Percentiles rank a stretch among this genome's conserved stretches.
Evolutionary conservation across 2,329 filamentous ascomycete species (phyloP).

Genomic region (Zelopaecilomyces penicillatus): DNA sequence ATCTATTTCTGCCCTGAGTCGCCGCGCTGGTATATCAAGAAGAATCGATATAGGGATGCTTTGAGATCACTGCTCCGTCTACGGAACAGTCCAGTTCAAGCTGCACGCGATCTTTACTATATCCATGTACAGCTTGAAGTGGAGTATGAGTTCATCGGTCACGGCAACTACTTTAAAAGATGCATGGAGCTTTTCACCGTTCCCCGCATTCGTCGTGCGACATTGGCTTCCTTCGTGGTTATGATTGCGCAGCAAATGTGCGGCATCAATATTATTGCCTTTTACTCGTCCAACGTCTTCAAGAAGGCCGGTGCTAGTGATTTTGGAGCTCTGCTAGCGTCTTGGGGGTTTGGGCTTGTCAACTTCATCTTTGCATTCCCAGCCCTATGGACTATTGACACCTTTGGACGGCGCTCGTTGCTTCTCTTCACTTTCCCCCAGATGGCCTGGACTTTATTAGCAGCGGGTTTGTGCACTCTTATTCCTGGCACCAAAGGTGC

Average conservation of each 20-base stretch:
- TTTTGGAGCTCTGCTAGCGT: slow-evolving; percentile 50
- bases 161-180: slow-evolving; percentile 51
- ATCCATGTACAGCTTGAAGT: slow-evolving; percentile 56
- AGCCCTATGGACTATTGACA: slow-evolving; percentile 52
- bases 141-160: slow-evolving; percentile 41
- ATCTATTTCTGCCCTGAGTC: slow-evolving; percentile 62
- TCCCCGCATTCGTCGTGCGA: slow-evolving; percentile 62
- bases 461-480: slow-evolving; percentile 40
- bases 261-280: slow-evolving; percentile 64
- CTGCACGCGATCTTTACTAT: slow-evolving; percentile 54
- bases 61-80: slow-evolving; percentile 46
- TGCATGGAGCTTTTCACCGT: slow-evolving; percentile 61
- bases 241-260: slow-evolving; percentile 75
- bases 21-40: slow-evolving; percentile 60
- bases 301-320: slow-evolving; percentile 45
- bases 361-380: slow-evolving; percentile 52
- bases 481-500: slow-evolving; percentile 31
- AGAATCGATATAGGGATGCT: slow-evolving; percentile 52
- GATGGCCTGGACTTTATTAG: slow-evolving; percentile 33
- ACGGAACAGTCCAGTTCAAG: slow-evolving; percentile 47
- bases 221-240: slow-evolving; percentile 65
- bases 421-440: slow-evolving; percentile 35
- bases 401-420: slow-evolving; percentile 44
- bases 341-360: slow-evolving; percentile 49
- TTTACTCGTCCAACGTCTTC: slow-evolving; percentile 62